A percentile compares a stretch with the other conserved stretches of the same genome.
Evolutionary conservation across 257 asterid genomes (phyloP).

Genomic region (Gardenia jasminoides): DNA sequence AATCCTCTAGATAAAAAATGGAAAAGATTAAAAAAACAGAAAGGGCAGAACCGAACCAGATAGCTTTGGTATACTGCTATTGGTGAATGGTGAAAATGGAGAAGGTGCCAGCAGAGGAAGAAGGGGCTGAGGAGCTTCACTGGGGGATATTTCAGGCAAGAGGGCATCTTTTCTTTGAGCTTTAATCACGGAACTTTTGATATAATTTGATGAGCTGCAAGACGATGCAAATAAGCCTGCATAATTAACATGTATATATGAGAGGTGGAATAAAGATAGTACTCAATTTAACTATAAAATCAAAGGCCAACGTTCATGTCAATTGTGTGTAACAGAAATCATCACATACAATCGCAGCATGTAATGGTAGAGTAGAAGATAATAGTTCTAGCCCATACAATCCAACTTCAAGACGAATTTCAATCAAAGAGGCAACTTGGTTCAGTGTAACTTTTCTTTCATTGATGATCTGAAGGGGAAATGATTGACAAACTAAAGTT

Average conservation of each 20-base stretch:
- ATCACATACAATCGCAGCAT: neutral
- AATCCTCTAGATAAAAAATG: neutral
- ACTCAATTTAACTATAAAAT: neutral
- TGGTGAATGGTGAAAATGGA: conserved; percentile 87
- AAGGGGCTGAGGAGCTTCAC: conserved; percentile 68
- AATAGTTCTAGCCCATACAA: neutral
- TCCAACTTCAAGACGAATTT: neutral
- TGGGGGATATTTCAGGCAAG: conserved; percentile 61
- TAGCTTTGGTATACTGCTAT: conserved; percentile 75
- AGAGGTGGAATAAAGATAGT: neutral
- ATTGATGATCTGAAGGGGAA: neutral
- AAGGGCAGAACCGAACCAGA: conserved; percentile 61
- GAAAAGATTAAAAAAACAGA: conserved; percentile 9
- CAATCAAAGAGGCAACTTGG: neutral
- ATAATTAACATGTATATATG: conserved; percentile 24
- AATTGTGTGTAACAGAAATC: neutral
- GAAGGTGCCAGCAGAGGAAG: conserved; percentile 97
- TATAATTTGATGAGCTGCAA: conserved; percentile 32
- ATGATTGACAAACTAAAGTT: neutral
- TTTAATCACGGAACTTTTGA: conserved; percentile 29
- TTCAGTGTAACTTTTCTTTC: neutral
- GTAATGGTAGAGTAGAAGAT: neutral
- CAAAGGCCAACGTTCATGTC: neutral
- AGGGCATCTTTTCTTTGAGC: conserved; percentile 51
- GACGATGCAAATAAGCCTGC: conserved; percentile 48